These are phyloP conservation scores for Pyrrhoderma noxium DNA, from an alignment of 1,284 basidiomycete species.

Conservation along the genomic window DNA sequence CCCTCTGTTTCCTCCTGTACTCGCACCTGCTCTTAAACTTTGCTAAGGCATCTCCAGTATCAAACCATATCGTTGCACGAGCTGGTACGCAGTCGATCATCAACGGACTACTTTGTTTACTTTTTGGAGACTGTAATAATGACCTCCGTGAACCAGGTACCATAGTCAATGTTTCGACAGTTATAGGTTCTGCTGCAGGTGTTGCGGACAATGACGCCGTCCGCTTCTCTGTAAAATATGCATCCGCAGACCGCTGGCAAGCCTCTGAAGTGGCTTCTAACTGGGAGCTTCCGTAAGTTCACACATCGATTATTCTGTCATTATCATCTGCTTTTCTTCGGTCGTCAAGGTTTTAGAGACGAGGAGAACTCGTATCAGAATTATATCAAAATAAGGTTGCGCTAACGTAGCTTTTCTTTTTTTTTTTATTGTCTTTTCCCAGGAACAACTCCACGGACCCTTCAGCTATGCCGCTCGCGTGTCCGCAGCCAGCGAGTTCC, in stretches of 20 bases:
- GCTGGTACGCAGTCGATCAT: background rate
- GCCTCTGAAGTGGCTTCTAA: slow-evolving; percentile 42
- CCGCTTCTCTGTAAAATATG: slow-evolving; percentile 61
- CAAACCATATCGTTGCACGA: background rate
- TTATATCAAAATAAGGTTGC: background rate
- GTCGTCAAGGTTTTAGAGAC: too few relatives aligned
- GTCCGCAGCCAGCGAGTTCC: slow-evolving; percentile 50
- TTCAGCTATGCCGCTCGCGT: slow-evolving; percentile 55
- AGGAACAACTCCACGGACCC: slow-evolving; percentile 49
- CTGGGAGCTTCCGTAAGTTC: slow-evolving; percentile 60
- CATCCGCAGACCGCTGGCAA: slow-evolving; percentile 52
- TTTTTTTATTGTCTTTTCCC: slow-evolving; percentile 8
- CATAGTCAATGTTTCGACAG: slow-evolving; percentile 32
- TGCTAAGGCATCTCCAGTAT: background rate
- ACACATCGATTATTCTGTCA: background rate
- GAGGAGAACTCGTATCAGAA: too few relatives aligned
- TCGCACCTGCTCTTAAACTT: background rate
- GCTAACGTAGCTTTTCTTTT: background rate
- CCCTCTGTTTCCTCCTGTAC: background rate
- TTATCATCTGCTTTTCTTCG: background rate
- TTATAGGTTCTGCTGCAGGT: slow-evolving; percentile 50
- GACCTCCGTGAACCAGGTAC: background rate
- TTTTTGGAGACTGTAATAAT: too few relatives aligned
- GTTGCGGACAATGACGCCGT: slow-evolving; percentile 38
- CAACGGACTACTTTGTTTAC: too few relatives aligned